A percentile compares a stretch with the other conserved stretches of the same genome.
Evolutionary conservation across 768 basidiomycete genomes (phyloP).

Genomic region (Harrya chromipes): DNA sequence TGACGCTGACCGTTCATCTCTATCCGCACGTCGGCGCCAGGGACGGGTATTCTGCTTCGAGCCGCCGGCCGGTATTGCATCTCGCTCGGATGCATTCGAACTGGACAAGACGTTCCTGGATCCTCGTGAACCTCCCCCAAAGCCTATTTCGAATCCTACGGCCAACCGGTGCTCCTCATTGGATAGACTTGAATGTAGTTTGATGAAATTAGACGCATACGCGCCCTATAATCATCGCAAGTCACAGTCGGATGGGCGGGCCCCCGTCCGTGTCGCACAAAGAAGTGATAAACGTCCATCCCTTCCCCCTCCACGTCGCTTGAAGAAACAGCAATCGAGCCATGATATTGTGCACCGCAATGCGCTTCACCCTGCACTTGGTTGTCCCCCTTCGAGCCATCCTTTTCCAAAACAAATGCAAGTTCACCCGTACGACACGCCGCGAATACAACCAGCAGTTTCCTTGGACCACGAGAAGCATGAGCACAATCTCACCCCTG

Average conservation of each 20-base stretch:
- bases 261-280: constrained; percentile 1
- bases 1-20: constrained; percentile 3
- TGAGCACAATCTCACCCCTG: constrained; percentile 5
- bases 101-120: constrained; percentile 11
- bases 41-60: constrained; percentile 26
- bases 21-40: constrained; percentile 19
- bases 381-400: constrained; percentile 3
- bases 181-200: constrained; percentile 33
- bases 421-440: background rate
- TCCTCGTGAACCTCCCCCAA: constrained; percentile 21
- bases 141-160: constrained; percentile 9
- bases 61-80: background rate
- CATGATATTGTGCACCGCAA: background rate
- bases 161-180: constrained; percentile 29
- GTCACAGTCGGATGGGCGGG: constrained; percentile 15
- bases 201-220: constrained; percentile 32
- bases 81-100: constrained; percentile 1
- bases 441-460: background rate
- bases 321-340: constrained; percentile 13
- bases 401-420: constrained; percentile 5
- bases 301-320: constrained; percentile 14
- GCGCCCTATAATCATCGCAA: constrained; percentile 25
- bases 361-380: background rate
- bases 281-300: constrained; percentile 18
- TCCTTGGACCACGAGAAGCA: background rate